These are phyloP conservation scores for Combretum micranthum DNA, from an alignment of 345 rosid species.

Conservation along the genomic window DNA sequence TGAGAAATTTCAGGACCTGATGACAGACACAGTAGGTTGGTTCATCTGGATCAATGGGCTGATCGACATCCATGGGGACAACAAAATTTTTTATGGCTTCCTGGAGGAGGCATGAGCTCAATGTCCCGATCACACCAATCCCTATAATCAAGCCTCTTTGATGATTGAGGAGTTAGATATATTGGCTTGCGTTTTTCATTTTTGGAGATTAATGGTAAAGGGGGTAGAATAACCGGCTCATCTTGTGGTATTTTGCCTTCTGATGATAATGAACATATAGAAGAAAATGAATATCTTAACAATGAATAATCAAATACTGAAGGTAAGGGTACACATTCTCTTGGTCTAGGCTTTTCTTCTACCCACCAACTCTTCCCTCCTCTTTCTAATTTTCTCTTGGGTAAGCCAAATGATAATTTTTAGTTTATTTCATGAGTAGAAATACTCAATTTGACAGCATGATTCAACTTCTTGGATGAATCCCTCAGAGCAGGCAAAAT, in stretches of 20 bases:
- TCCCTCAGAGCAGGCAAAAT: too few relatives aligned
- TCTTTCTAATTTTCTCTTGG: too few relatives aligned
- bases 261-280: conserved; percentile 21
- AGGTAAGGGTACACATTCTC: too few relatives aligned
- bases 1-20: conserved; percentile 51
- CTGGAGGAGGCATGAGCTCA: conserved; percentile 99
- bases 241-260: conserved; percentile 91
- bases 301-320: conserved; percentile 8
- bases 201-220: conserved; percentile 72
- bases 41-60: conserved; percentile 95
- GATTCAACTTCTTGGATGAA: too few relatives aligned
- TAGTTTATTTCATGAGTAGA: too few relatives aligned
- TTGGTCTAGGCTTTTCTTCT: too few relatives aligned
- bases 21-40: conserved; percentile 98
- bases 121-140: conserved; percentile 87
- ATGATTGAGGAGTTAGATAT: conserved; percentile 65
- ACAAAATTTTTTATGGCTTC: conserved; percentile 62
- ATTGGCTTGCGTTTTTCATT: conserved; percentile 61
- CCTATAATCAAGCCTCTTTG: conserved; percentile 71
- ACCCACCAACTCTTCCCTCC: too few relatives aligned
- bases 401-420: too few relatives aligned
- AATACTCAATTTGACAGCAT: too few relatives aligned
- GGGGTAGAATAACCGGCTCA: conserved; percentile 85
- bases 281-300: conserved; percentile 10
- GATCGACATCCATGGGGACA: conserved; percentile 60